Conservation (phyloP, 352 stramenopile species). For the Peronosclerospora sorghi region DNA sequence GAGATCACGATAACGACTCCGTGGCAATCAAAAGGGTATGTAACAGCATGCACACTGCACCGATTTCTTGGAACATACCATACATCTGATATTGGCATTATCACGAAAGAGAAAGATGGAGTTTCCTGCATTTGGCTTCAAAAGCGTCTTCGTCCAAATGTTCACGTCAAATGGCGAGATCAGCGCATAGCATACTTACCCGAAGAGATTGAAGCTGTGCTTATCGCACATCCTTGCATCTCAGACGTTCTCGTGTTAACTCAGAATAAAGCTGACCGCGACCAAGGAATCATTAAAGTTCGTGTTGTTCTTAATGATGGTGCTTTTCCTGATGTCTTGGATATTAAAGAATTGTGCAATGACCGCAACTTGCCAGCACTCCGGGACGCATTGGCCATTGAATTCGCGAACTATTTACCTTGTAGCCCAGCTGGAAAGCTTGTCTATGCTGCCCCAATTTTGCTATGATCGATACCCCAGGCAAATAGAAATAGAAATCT, state of each 20-base stretch:
- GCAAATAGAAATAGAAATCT: too few relatives aligned
- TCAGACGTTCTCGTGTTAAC: conserved; percentile 45
- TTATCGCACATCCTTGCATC: conserved; percentile 30
- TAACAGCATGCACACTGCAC: conserved; percentile 35
- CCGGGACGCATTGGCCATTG: conserved; percentile 27
- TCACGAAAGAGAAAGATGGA: conserved; percentile 14
- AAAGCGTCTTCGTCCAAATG: conserved; percentile 38
- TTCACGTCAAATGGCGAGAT: conserved; percentile 24
- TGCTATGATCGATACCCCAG: too few relatives aligned
- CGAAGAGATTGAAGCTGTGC: conserved; percentile 28
- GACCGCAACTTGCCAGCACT: conserved; percentile 26
- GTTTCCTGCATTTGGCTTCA: conserved; percentile 53
- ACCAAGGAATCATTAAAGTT: conserved; percentile 17
- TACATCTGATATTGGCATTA: conserved; percentile 46
- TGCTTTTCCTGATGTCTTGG: conserved; percentile 10
- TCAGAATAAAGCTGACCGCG: conserved; percentile 12
- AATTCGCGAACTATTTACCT: conserved; percentile 50
- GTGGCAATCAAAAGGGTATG: conserved; percentile 73
- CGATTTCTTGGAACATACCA: conserved; percentile 32
- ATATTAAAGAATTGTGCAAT: conserved; percentile 29
- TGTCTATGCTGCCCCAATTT: conserved; percentile 35
- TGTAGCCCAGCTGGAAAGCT: conserved; percentile 81
- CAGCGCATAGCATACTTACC: conserved; percentile 17
- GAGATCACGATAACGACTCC: conserved; percentile 72
- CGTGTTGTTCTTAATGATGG: conserved; percentile 26